Base-by-base conservation (phyloP, 2,329 filamentous ascomycete genomes). In the Alternaria rosae region DNA sequence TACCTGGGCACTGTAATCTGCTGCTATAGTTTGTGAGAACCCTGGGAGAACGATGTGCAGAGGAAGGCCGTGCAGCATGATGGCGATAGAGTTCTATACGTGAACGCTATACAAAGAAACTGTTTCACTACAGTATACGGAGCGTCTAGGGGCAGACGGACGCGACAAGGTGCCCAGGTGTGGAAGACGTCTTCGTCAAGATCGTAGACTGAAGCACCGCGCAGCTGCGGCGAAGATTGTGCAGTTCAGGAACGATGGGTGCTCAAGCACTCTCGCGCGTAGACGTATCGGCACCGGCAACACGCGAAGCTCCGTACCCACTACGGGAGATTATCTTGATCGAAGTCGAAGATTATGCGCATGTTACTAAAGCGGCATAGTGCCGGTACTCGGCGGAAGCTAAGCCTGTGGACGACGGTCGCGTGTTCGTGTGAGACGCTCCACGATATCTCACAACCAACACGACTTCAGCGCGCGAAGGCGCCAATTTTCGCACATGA, bases 341-440 rank as follows among this genome's bases (percentile, higher is more conserved):
- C 12, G 12, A 21, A 21, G 15, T 20, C 12, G 21, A 50, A 50
- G 47, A 50, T 50, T 32, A 23, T 50, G 47, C 47, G 30, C 28
- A 30, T 15, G 5, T 5, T 15, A 15, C 54, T 4, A 53, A 54
- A 47, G 17, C 10, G 13, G 59, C 21, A 25, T 47, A 57, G 47
- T 21, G n/a, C 54, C 54, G 59, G 54, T 13, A 42, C 28, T 58
- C 15, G 43, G 26, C 59, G 59, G 59, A 61, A 53, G 54, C 59
- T 58, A 58, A 43, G 25, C 59, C 59, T 53, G 17, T 20, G 17
- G 23, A 25, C 25, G 42, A 42, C n/a, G 21, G 35, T 53, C 51
- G 51, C 35, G 51, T 53, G 51, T 25, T 41, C 50, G n/a, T 20
- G 51, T 28, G 32, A 32, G 13, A 26, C 51, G 21, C 21, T 32